Evolutionary conservation across 2,329 filamentous ascomycete genomes (phyloP), one percentile per base, ranked within the genome.

Genomic region (Fusarium foetens): DNA sequence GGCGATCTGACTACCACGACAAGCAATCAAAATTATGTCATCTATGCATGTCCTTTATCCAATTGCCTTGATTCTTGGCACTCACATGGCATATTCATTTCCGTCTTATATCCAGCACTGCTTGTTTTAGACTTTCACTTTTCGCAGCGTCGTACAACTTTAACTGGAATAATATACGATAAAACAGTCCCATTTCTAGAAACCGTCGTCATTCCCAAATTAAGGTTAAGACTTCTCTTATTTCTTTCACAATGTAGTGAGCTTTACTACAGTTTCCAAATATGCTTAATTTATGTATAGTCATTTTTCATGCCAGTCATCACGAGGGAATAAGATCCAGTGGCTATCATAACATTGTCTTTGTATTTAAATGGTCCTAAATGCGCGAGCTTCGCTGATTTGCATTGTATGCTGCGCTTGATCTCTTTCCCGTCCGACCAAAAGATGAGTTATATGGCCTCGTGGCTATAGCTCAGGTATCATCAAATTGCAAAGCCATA

Each of bases 391-490:
- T 38, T 35, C 21, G 27, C 38, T 52, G 36, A 49, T 41, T 25
- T 36, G 23, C 33, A 58, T 51, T 43, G 45, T 49, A 38, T 39
- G 31, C 38, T 58, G 41, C 58, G 31, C 58, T 65, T 43, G 25
- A 41, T 53, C 35, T 41, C 57, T 46, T 52, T 58, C 52, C 53
- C 35, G 19, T 65, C 51, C 31, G 42, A 60, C 68, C 61, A 51
- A 70, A 73, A 59, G 36, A 62, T 75, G 73, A 76, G 66, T 73
- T 66, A 68, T 63, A 63, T 68, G 52, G 36, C 62, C 59, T 39
- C 39, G 35, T 71, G 52, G 46, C 41, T 66, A 60, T 65, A 73
- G 70, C 75, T 77, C 75, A 77, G 75, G 75, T 77, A 77, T 77
- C 75, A 76, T 77, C 51, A 68, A 75, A 61, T 65, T 58, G 54